A percentile compares a stretch with the other conserved stretches of the same genome.
Evolutionary conservation across 1,284 basidiomycete species (phyloP).

Genomic region (Heterobasidion parviporum): DNA sequence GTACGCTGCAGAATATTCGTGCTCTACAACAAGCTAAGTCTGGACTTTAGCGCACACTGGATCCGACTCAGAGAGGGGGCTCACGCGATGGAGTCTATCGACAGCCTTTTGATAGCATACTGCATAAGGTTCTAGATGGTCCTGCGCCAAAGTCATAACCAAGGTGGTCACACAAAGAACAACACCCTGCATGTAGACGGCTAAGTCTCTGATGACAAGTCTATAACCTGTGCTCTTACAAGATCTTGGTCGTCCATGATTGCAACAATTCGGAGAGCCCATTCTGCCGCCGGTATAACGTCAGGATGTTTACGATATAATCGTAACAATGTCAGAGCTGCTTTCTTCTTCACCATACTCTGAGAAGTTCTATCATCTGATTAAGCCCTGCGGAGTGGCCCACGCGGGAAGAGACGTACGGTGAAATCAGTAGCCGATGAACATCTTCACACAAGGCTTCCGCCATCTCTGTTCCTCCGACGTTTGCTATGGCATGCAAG

Average conservation of each 20-base stretch:
- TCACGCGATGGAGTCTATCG: conserved; percentile 77
- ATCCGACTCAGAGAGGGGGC: conserved; percentile 16
- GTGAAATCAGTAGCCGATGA: conserved; percentile 91
- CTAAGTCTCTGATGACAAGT: background rate
- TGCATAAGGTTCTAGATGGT: conserved; percentile 82
- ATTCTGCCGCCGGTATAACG: conserved; percentile 88
- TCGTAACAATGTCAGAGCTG: conserved; percentile 87
- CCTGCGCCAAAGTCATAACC: conserved; percentile 93
- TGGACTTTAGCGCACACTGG: conserved; percentile 7
- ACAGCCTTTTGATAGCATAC: conserved; percentile 95
- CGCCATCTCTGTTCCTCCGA: conserved; percentile 97
- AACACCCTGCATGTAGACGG: conserved; percentile 58
- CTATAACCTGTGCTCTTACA: conserved; percentile 28
- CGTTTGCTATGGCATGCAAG: conserved; percentile 96
- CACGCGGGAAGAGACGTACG: conserved; percentile 45
- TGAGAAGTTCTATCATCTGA: conserved; percentile 70
- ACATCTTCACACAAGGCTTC: conserved; percentile 92
- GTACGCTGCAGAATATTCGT: conserved; percentile 84
- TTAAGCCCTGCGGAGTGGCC: background rate
- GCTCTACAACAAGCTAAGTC: conserved; percentile 78
- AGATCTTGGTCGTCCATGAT: conserved; percentile 93
- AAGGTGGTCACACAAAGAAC: conserved; percentile 90
- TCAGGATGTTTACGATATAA: conserved; percentile 95
- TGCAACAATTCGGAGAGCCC: conserved; percentile 91
- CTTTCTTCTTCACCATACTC: conserved; percentile 97